phyloP scores from a whole-genome alignment of 768 basidiomycete genomes.

The Lactarius vividus region DNA sequence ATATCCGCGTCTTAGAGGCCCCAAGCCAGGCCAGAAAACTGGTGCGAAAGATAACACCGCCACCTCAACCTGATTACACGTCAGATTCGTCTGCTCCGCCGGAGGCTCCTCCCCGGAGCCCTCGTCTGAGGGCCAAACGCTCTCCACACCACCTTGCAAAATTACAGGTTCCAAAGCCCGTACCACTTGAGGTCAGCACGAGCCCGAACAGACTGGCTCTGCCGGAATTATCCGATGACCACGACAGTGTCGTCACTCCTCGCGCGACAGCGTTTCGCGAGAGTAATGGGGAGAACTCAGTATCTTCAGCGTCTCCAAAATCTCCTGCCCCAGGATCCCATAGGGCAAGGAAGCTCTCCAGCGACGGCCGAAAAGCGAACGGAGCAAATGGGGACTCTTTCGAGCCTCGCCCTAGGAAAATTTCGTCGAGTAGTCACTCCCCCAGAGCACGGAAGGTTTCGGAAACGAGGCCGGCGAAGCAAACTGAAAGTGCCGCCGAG shows the following conservation, averaged over 20 bases:
- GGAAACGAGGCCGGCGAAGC: slow-evolving; percentile 41
- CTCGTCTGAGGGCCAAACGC: slow-evolving; percentile 55
- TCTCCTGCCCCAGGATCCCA: slow-evolving; percentile 31
- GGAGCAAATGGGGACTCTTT: slow-evolving; percentile 6
- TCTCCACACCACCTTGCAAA: slow-evolving; percentile 45
- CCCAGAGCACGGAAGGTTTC: slow-evolving; percentile 31
- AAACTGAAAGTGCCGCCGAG: slow-evolving; percentile 63
- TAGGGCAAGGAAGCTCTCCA: slow-evolving; percentile 33
- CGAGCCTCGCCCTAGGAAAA: slow-evolving; percentile 32
- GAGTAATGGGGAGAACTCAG: slow-evolving; percentile 32
- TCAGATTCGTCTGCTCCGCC: slow-evolving; percentile 49
- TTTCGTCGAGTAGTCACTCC: slow-evolving; percentile 32
- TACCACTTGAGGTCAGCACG: slow-evolving; percentile 23
- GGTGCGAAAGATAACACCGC: slow-evolving; percentile 41
- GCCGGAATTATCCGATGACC: slow-evolving; percentile 54
- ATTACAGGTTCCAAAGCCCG: slow-evolving; percentile 43
- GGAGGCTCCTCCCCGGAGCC: slow-evolving; percentile 38
- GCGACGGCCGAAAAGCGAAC: slow-evolving; percentile 28
- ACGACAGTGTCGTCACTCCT: slow-evolving; percentile 55
- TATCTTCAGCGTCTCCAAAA: slow-evolving; percentile 33
- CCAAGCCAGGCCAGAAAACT: slow-evolving; percentile 34
- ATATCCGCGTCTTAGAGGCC: slow-evolving; percentile 32
- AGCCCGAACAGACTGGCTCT: slow-evolving; percentile 45
- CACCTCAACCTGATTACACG: slow-evolving; percentile 37
- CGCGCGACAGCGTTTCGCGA: slow-evolving; percentile 46